Percentiles rank a stretch among this genome's conserved stretches.
These are phyloP conservation scores for Torulaspora indica DNA, from an alignment of 805 yeast genomes.

Conservation along the genomic window DNA sequence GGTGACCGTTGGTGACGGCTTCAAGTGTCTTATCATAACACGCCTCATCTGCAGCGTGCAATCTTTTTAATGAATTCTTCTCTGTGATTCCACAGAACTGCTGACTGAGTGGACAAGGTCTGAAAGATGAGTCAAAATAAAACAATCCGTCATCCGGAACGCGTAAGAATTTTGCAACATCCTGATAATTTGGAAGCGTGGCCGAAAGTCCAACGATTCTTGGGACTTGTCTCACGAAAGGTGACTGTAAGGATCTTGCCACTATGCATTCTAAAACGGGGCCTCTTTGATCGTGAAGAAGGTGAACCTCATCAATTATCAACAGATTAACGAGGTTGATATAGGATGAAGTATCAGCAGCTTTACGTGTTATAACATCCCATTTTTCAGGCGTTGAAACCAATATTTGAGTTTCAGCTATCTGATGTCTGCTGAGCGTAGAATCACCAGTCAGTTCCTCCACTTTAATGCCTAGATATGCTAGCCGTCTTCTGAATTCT, in stretches of 20 bases:
- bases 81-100: constrained; percentile 86
- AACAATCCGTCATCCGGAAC: constrained; percentile 65
- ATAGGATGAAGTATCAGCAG: constrained; percentile 57
- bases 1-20: constrained; percentile 58
- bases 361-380: constrained; percentile 91
- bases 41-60: constrained; percentile 83
- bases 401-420: constrained; percentile 70
- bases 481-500: constrained; percentile 69
- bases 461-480: constrained; percentile 61
- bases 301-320: constrained; percentile 88
- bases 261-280: constrained; percentile 89
- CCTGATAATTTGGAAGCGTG: constrained; percentile 81
- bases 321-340: constrained; percentile 61
- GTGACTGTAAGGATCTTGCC: constrained; percentile 51
- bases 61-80: constrained; percentile 67
- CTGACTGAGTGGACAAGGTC: constrained; percentile 92
- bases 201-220: constrained; percentile 88
- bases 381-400: constrained; percentile 97
- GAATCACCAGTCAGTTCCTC: constrained; percentile 91
- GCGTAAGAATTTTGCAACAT: constrained; percentile 75
- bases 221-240: constrained; percentile 44
- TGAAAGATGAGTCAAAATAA: constrained; percentile 72
- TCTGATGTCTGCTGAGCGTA: constrained; percentile 67
- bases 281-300: constrained; percentile 90
- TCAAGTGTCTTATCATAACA: constrained; percentile 78